These are phyloP conservation scores for Pichia membranifaciens DNA, from an alignment of 805 yeast genomes.

Conservation along the genomic window DNA sequence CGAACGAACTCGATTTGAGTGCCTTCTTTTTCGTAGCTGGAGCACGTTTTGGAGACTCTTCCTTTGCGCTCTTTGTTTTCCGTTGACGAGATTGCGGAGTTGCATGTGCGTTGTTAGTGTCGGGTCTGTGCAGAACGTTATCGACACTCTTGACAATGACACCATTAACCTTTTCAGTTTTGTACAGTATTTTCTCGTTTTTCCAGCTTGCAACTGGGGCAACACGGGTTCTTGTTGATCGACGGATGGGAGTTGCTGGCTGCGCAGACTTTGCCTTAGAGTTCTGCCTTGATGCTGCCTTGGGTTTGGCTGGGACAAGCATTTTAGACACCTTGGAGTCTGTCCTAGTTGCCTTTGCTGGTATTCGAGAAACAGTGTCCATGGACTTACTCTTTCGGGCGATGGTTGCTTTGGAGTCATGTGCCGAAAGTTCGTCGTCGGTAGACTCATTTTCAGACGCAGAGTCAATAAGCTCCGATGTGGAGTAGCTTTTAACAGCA, in stretches of 20 bases:
- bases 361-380: neutral
- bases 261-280: neutral
- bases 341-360: neutral
- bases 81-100: neutral
- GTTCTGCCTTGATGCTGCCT: neutral
- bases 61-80: neutral
- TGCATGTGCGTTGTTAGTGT: slow-evolving; percentile 10
- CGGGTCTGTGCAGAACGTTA: slow-evolving; percentile 50
- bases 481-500: neutral
- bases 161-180: slow-evolving; percentile 38
- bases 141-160: slow-evolving; percentile 51
- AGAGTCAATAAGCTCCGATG: neutral
- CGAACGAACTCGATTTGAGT: too few relatives aligned
- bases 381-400: neutral
- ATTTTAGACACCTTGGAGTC: neutral
- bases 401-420: neutral
- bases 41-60: neutral
- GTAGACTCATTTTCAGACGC: neutral
- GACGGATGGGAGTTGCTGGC: slow-evolving; percentile 37
- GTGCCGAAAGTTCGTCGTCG: neutral
- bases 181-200: slow-evolving; percentile 68
- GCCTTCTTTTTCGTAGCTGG: too few relatives aligned
- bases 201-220: slow-evolving; percentile 81
- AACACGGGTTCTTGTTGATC: slow-evolving; percentile 60
- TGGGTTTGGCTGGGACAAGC: neutral